Evolutionary conservation across 441 rosid genomes (phyloP).

Genomic region (Flueggea neowawraea): DNA sequence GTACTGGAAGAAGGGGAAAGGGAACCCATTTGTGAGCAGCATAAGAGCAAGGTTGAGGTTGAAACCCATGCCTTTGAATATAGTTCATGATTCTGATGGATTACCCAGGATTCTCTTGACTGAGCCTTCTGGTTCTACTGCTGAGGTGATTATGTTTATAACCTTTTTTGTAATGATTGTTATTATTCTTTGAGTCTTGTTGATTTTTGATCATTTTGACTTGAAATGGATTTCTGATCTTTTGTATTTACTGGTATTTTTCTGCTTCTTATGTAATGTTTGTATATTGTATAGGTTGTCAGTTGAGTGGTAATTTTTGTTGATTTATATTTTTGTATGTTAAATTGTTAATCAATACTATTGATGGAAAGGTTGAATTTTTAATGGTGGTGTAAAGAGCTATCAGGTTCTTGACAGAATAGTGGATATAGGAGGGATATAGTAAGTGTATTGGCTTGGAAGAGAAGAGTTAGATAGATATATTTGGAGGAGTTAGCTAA

Average conservation of each 20-base stretch:
- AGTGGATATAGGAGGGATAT: background rate
- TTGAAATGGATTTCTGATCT: background rate
- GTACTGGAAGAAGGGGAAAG: constrained; percentile 52
- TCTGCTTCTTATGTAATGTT: too few relatives aligned
- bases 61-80: constrained; percentile 60
- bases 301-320: background rate
- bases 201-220: background rate
- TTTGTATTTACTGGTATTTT: too few relatives aligned
- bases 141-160: constrained; percentile 42
- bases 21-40: constrained; percentile 45
- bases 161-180: background rate
- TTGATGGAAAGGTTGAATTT: background rate
- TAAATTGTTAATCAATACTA: background rate
- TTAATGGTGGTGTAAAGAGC: background rate
- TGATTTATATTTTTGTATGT: background rate
- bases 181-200: background rate
- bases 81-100: constrained; percentile 57
- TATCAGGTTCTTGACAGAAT: background rate
- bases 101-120: constrained; percentile 61
- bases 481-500: too few relatives aligned
- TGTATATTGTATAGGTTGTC: too few relatives aligned
- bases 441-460: background rate
- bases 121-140: constrained; percentile 82
- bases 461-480: background rate
- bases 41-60: constrained; percentile 34